phyloP scores from a whole-genome alignment of 176 grass and related monocot species.

The Musa schizocarpa region DNA sequence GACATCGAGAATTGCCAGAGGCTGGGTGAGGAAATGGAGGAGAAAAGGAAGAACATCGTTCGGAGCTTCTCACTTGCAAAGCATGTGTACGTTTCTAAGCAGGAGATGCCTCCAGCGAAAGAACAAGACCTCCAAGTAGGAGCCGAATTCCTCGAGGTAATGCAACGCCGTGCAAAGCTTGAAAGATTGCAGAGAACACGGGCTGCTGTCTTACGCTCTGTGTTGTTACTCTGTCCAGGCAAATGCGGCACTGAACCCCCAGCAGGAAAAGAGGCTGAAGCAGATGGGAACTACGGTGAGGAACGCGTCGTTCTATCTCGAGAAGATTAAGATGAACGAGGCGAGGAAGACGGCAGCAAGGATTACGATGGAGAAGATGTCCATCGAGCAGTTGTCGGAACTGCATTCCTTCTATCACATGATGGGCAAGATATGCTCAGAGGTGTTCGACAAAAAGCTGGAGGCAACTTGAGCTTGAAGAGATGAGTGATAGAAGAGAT shows the following conservation, averaged over 20 bases:
- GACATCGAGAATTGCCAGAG: not conserved
- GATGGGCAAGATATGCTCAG: conserved; percentile 18
- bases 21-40: conserved; percentile 12
- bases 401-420: conserved; percentile 14
- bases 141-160: conserved; percentile 14
- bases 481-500: not conserved
- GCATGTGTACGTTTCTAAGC: not conserved
- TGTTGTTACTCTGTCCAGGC: not conserved
- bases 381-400: conserved; percentile 8
- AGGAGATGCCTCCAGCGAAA: not conserved
- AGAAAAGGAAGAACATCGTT: conserved; percentile 14
- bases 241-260: conserved; percentile 9
- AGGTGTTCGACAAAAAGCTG: conserved; percentile 19
- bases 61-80: conserved; percentile 10
- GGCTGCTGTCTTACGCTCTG: not conserved
- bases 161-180: not conserved
- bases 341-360: conserved; percentile 14
- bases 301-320: conserved; percentile 13
- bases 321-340: conserved; percentile 11
- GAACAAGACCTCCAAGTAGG: conserved; percentile 1
- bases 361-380: conserved; percentile 20
- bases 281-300: conserved; percentile 21
- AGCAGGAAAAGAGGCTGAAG: conserved; percentile 22
- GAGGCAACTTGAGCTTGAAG: not conserved
- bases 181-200: not conserved